Conservation (phyloP, 176 grass and related monocot genomes). For the Oryza nivara region DNA sequence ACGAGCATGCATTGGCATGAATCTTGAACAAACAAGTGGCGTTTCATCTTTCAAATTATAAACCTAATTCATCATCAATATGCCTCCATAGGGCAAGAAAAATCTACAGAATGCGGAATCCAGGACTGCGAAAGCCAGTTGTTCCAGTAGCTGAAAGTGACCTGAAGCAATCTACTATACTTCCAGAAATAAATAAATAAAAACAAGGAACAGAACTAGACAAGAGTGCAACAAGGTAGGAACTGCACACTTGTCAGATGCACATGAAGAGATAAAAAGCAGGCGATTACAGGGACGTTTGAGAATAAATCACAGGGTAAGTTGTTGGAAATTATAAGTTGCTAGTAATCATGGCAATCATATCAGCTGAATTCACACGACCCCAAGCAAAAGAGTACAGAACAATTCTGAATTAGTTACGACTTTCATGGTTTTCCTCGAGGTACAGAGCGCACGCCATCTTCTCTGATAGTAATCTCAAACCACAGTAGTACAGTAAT, state of each 20-base stretch:
- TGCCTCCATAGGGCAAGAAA: too few species aligned
- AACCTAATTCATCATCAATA: too few species aligned
- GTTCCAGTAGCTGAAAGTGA: too few species aligned
- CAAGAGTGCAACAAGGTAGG: neutral
- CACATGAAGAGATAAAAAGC: neutral
- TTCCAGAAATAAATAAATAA: too few species aligned
- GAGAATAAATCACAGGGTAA: neutral
- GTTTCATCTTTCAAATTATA: too few species aligned
- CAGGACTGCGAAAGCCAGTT: too few species aligned
- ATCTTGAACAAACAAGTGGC: too few species aligned
- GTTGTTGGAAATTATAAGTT: neutral
- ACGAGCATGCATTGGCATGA: too few species aligned
- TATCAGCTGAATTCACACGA: neutral
- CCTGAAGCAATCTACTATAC: too few species aligned
- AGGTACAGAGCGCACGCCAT: neutral
- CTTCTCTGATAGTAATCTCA: neutral
- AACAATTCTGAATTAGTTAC: neutral
- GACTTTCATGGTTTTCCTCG: neutral
- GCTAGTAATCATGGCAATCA: neutral
- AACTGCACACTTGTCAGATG: neutral
- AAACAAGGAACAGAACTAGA: neutral
- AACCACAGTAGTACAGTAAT: neutral
- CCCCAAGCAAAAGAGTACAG: neutral
- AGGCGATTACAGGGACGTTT: neutral
- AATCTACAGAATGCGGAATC: too few species aligned